Base-by-base conservation (phyloP, 2,329 filamentous ascomycete species). In the Diaporthe citriasiana region DNA sequence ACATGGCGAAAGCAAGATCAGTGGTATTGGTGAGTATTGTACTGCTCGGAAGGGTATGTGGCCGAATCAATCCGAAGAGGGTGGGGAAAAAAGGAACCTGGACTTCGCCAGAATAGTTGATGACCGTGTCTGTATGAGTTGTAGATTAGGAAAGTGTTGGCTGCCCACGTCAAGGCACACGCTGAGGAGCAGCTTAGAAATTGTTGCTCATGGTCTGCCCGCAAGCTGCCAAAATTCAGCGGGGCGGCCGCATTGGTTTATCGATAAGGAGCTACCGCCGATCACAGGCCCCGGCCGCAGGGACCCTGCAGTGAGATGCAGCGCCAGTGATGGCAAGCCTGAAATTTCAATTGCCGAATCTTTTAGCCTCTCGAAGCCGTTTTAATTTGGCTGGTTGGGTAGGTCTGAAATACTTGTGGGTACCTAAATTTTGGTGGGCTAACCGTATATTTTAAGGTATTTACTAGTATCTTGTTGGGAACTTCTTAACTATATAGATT, bases 1-100 rank as follows among this genome's bases (percentile, higher is more conserved):
- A 89, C 88, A 90, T 90, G 57, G 70, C 17, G 40, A 33, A 30
- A 70, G 60, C 73, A 60, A 15, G 35, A 38, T 33, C 30, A n/a
- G n/a, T 42, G 27, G 42, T 50, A n/a, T 22, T 9, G 25, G 47
- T 35, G 22, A 40, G 22, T 45, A 10, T 33, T 15, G 59, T 15
- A 12, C 27, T 35, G 45, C 10, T 51, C 13, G 30, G 22, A 45
- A 45, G 6, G 25, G 25, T 12, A 17, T 30, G 38, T 30, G 6
- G 19, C n/a, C 30, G 13, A 38, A 70, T 10, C 25, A 22, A 19
- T 30, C 7, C 51, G 42, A 22, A 15, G 7, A 9, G 7, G 30
- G 2, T 22, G n/a, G n/a, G 22, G n/a, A 25, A 5, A 69, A 13
- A 45, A 25, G 22, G 4, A 27, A 30, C 40, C 17, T 71, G 38